These are phyloP conservation scores for Cicer judaicum DNA, from an alignment of 306 rosid genomes.

Conservation along the genomic window DNA sequence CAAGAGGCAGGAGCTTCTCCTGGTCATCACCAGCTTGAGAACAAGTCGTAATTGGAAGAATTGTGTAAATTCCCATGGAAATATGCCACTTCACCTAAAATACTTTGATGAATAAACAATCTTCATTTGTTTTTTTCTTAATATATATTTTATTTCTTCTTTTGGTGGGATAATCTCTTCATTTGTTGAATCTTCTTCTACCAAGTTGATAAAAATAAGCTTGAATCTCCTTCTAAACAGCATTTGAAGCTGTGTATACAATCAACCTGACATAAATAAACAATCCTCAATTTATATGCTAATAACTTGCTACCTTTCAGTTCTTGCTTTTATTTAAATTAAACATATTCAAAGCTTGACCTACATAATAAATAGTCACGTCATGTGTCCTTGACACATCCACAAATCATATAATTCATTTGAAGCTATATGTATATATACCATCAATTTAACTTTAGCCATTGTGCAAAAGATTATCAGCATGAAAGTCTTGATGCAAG, in stretches of 20 bases:
- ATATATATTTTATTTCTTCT: neutral
- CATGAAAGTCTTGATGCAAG: neutral
- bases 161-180: neutral
- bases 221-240: neutral
- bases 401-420: conserved; percentile 36
- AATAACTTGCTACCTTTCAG: neutral
- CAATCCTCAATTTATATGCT: neutral
- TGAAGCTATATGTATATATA: neutral
- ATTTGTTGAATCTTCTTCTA: conserved; percentile 6
- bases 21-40: conserved; percentile 23
- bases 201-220: neutral
- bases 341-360: conserved; percentile 3
- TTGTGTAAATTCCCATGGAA: neutral
- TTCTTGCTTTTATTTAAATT: conserved; percentile 1
- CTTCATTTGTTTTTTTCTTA: neutral
- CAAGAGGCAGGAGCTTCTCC: conserved; percentile 37
- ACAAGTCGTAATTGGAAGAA: neutral
- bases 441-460: neutral
- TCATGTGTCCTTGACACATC: conserved; percentile 30
- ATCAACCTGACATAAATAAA: conserved; percentile 14
- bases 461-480: neutral
- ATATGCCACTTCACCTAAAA: neutral
- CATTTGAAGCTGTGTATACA: neutral
- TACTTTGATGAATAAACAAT: neutral
- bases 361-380: neutral